A percentile compares a stretch with the other conserved stretches of the same genome.
phyloP scores from a whole-genome alignment of 208 protist genomes.

The Herpetomonas tarakana region DNA sequence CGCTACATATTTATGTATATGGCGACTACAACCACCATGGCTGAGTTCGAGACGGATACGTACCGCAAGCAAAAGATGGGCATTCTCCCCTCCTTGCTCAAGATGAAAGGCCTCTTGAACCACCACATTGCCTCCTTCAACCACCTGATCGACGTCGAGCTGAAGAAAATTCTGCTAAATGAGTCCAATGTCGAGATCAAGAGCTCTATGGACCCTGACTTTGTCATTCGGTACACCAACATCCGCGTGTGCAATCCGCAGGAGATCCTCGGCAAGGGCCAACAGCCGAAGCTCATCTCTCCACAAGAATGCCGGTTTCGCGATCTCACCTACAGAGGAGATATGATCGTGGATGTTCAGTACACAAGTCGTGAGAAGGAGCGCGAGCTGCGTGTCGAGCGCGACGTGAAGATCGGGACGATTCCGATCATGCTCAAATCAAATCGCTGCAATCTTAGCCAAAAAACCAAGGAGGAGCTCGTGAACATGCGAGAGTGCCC shows the following conservation, averaged over 20 bases:
- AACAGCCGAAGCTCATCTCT: conserved; percentile 68
- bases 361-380: conserved; percentile 71
- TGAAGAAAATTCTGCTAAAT: conserved; percentile 84
- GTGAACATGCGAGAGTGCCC: conserved; percentile 97
- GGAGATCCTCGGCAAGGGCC: conserved; percentile 82
- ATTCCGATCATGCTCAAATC: conserved; percentile 99
- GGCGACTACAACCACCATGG: too few relatives aligned
- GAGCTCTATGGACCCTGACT: conserved; percentile 81
- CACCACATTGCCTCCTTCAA: conserved; percentile 90
- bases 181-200: conserved; percentile 89
- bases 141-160: conserved; percentile 82
- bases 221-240: conserved; percentile 84
- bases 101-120: conserved; percentile 85
- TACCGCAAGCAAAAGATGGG: conserved; percentile 76
- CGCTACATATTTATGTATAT: too few relatives aligned
- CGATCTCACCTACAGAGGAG: conserved; percentile 93
- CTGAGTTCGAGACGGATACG: conserved; percentile 30
- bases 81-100: conserved; percentile 77
- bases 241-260: conserved; percentile 76
- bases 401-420: conserved; percentile 94
- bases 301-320: conserved; percentile 96
- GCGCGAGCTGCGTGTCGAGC: conserved; percentile 54
- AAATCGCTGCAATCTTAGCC: conserved; percentile 94
- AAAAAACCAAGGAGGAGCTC: conserved; percentile 91
- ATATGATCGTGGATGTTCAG: conserved; percentile 88